A percentile compares a stretch with the other conserved stretches of the same genome.
Conservation (phyloP, 2,329 filamentous ascomycete genomes). For the Paecilomyces sp. region DNA sequence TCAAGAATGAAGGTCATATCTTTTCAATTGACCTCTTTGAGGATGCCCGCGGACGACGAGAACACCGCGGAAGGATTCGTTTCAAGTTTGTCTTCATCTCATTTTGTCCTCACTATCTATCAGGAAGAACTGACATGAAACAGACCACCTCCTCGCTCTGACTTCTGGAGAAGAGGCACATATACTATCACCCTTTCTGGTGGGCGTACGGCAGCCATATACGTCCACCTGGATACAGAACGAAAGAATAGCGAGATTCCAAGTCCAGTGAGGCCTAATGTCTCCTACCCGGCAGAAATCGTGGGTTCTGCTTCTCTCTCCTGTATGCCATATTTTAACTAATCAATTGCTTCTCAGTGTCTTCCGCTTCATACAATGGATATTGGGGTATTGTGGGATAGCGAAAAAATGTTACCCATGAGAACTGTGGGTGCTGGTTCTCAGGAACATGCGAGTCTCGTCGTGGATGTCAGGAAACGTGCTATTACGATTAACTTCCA, state of each 20-base stretch:
- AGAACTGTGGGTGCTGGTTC: constrained; percentile 31
- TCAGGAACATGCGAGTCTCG: constrained; percentile 22
- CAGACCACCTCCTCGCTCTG: constrained; percentile 44
- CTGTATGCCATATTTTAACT: background rate
- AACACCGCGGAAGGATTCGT: constrained; percentile 41
- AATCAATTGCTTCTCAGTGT: constrained; percentile 20
- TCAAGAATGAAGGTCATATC: constrained; percentile 49
- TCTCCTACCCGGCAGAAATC: constrained; percentile 27
- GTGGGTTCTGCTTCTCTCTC: constrained; percentile 18
- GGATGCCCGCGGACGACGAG: constrained; percentile 29
- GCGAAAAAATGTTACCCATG: constrained; percentile 54
- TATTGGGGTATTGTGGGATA: constrained; percentile 55
- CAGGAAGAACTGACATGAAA: constrained; percentile 1
- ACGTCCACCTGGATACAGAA: constrained; percentile 17
- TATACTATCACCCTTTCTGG: constrained; percentile 21
- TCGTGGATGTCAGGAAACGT: constrained; percentile 37
- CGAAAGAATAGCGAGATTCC: constrained; percentile 13
- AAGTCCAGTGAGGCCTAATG: constrained; percentile 26
- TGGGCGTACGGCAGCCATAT: constrained; percentile 13
- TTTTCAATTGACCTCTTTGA: constrained; percentile 51
- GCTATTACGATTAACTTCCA: constrained; percentile 42
- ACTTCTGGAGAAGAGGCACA: constrained; percentile 43
- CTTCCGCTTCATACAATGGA: constrained; percentile 44
- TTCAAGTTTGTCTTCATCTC: constrained; percentile 39
- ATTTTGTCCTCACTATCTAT: background rate